Evolutionary conservation across 352 stramenopile species (phyloP).

Genomic region (Plasmopara halstedii): DNA sequence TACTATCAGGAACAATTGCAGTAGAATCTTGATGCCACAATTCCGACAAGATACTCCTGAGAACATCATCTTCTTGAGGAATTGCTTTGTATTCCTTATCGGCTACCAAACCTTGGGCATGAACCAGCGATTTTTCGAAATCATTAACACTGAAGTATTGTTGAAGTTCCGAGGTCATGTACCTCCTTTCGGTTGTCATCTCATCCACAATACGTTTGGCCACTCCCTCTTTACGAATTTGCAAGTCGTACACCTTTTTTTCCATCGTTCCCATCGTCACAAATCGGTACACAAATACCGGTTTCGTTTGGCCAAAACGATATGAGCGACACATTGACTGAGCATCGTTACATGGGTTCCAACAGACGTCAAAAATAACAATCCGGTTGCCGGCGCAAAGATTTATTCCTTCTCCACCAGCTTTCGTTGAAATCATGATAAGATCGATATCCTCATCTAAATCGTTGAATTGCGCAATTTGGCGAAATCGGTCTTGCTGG

Average conservation of each 20-base stretch:
- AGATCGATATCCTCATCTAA: slow-evolving; percentile 69
- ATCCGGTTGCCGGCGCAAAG: slow-evolving; percentile 84
- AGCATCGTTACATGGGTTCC: slow-evolving; percentile 88
- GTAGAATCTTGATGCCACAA: slow-evolving; percentile 23
- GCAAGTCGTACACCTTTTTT: slow-evolving; percentile 89
- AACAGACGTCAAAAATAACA: slow-evolving; percentile 89
- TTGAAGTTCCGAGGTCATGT: slow-evolving; percentile 67
- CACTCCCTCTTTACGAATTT: slow-evolving; percentile 86
- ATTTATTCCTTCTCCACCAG: slow-evolving; percentile 84
- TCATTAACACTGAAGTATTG: slow-evolving; percentile 84
- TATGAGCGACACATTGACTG: slow-evolving; percentile 92
- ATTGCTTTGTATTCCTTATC: slow-evolving; percentile 19
- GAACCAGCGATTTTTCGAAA: slow-evolving; percentile 60
- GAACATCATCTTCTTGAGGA: slow-evolving; percentile 43
- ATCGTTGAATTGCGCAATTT: slow-evolving; percentile 82
- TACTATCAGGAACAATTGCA: background rate
- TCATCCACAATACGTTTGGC: slow-evolving; percentile 86
- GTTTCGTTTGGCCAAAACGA: slow-evolving; percentile 87
- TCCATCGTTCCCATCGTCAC: slow-evolving; percentile 90
- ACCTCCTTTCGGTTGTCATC: slow-evolving; percentile 76
- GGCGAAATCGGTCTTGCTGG: slow-evolving; percentile 67
- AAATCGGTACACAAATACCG: slow-evolving; percentile 90
- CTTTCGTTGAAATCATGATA: slow-evolving; percentile 86
- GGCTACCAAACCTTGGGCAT: slow-evolving; percentile 23
- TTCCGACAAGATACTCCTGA: slow-evolving; percentile 41